A percentile compares a stretch with the other conserved stretches of the same genome.
Conservation (phyloP, 2,329 filamentous ascomycete species). For the Neopestalotiopsis clavispora region DNA sequence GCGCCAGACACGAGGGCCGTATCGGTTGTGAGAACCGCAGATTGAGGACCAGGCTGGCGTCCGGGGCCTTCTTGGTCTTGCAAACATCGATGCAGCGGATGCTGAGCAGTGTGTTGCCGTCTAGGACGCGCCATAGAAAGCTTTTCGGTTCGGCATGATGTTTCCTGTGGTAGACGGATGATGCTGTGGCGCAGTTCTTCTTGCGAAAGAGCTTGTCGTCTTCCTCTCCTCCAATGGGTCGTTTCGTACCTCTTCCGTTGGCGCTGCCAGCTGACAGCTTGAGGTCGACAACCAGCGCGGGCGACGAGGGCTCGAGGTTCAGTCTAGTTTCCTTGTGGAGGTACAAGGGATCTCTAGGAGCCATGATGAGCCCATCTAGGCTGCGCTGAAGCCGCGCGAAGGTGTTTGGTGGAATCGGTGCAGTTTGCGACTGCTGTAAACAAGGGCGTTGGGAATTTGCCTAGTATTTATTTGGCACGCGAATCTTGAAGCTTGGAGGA, state of each 20-base stretch:
- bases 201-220: conserved; percentile 77
- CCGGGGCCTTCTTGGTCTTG: conserved; percentile 66
- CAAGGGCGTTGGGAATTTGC: neutral
- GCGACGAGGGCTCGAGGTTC: conserved; percentile 76
- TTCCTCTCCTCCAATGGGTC: conserved; percentile 52
- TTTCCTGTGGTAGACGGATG: conserved; percentile 84
- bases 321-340: conserved; percentile 88
- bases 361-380: conserved; percentile 72
- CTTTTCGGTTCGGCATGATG: conserved; percentile 77
- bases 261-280: conserved; percentile 63
- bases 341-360: conserved; percentile 63
- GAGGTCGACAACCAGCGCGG: conserved; percentile 73
- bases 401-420: neutral
- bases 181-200: conserved; percentile 75
- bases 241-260: conserved; percentile 48
- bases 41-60: conserved; percentile 77
- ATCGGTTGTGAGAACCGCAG: conserved; percentile 79
- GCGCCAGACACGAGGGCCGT: conserved; percentile 76
- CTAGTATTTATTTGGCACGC: conserved; percentile 15
- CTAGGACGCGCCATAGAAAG: conserved; percentile 89
- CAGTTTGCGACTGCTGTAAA: neutral
- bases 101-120: conserved; percentile 80
- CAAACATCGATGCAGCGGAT: conserved; percentile 83
- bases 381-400: conserved; percentile 20
- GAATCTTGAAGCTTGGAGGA: conserved; percentile 15